phyloP scores from a whole-genome alignment of 495 filamentous ascomycete genomes.

The Cercophora sp. region DNA sequence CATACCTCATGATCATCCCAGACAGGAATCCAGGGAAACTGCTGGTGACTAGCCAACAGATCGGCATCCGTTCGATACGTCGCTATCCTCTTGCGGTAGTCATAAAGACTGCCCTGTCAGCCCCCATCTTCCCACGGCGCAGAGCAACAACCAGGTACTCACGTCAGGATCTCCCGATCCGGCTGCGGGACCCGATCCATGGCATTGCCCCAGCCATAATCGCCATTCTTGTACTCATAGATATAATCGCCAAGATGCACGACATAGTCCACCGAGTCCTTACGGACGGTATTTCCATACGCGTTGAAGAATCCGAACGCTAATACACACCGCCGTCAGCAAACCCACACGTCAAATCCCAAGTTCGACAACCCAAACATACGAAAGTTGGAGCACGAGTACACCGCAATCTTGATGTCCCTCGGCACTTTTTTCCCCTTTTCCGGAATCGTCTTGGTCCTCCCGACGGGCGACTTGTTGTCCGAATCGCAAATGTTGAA shows the following conservation, averaged over 20 bases:
- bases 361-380: constrained; percentile 17
- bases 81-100: constrained; percentile 58
- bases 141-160: constrained; percentile 21
- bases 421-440: constrained; percentile 33
- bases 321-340: constrained; percentile 20
- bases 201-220: constrained; percentile 53
- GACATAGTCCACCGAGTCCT: constrained; percentile 65
- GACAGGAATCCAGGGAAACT: constrained; percentile 64
- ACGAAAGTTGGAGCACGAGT: constrained; percentile 57
- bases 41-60: constrained; percentile 51
- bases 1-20: constrained; percentile 64
- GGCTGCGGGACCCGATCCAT: constrained; percentile 52
- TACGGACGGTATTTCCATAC: constrained; percentile 61
- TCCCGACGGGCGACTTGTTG: constrained; percentile 42
- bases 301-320: constrained; percentile 57
- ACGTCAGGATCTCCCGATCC: constrained; percentile 46
- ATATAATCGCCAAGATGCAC: constrained; percentile 66
- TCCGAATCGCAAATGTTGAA: constrained; percentile 51
- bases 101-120: constrained; percentile 40
- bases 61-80: constrained; percentile 62
- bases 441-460: constrained; percentile 52
- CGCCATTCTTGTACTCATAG: constrained; percentile 58
- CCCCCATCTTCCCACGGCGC: constrained; percentile 30
- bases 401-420: constrained; percentile 50
- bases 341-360: background rate